A percentile compares a stretch with the other conserved stretches of the same genome.
Conservation (phyloP, 2,329 filamentous ascomycete species). For the Parastagonospora nodorum region DNA sequence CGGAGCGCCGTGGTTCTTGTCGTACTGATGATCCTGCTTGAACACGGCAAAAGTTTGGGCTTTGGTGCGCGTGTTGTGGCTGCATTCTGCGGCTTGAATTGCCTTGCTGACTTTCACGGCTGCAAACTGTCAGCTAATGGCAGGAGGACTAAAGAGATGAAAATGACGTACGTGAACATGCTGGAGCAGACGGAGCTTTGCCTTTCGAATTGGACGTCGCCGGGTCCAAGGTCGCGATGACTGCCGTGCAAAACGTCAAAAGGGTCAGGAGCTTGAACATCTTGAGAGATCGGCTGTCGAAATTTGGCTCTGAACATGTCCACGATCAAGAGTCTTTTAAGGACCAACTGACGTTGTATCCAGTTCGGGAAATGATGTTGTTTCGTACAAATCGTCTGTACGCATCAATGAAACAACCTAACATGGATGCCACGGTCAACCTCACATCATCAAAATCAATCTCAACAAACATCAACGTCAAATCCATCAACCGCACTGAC, state of each 20-base stretch:
- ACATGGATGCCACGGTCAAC: background rate
- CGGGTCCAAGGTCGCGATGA: slow-evolving; percentile 44
- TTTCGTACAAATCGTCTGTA: background rate
- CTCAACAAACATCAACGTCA: too few species aligned
- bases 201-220: slow-evolving; percentile 46
- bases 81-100: slow-evolving; percentile 52
- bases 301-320: background rate
- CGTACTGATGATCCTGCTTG: slow-evolving; percentile 54
- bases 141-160: background rate
- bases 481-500: too few species aligned
- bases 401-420: background rate
- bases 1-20: slow-evolving; percentile 50
- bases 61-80: slow-evolving; percentile 47
- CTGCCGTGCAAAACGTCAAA: slow-evolving; percentile 15
- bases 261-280: slow-evolving; percentile 5
- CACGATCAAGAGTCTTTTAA: background rate
- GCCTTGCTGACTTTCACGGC: slow-evolving; percentile 40
- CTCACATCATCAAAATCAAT: too few species aligned
- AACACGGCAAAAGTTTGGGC: slow-evolving; percentile 50
- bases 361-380: background rate
- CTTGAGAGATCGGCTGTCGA: background rate
- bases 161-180: slow-evolving; percentile 26
- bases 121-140: slow-evolving; percentile 1
- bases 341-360: background rate
- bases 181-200: slow-evolving; percentile 31